phyloP scores from a whole-genome alignment of 1,139 yeast species.

The Scheffersomyces lignicola region DNA sequence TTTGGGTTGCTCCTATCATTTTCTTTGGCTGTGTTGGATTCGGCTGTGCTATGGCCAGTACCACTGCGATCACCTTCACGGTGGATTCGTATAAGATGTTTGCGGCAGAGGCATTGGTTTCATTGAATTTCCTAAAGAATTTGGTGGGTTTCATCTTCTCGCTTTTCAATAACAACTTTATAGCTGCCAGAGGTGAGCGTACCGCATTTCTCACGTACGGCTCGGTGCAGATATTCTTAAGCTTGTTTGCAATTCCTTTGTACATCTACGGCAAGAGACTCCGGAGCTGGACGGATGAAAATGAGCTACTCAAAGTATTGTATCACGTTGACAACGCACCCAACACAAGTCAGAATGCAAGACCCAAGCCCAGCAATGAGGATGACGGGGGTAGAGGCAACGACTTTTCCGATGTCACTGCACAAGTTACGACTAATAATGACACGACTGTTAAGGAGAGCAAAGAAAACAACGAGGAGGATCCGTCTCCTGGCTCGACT shows the following conservation, averaged over 20 bases:
- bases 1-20: constrained; percentile 61
- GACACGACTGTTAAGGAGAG: neutral
- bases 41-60: constrained; percentile 61
- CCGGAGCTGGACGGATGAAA: constrained; percentile 53
- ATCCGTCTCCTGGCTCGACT: neutral
- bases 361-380: neutral
- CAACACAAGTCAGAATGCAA: neutral
- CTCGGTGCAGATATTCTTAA: constrained; percentile 47
- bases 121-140: constrained; percentile 56
- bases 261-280: constrained; percentile 56
- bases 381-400: no score
- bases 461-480: neutral
- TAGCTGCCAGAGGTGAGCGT: constrained; percentile 42
- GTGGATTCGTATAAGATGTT: constrained; percentile 60
- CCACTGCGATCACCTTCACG: constrained; percentile 60
- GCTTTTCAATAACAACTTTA: constrained; percentile 52
- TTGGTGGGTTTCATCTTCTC: constrained; percentile 58
- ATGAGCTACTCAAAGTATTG: constrained; percentile 33
- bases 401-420: neutral
- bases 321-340: constrained; percentile 28
- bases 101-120: constrained; percentile 61
- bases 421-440: constrained; percentile 1
- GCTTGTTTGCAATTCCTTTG: constrained; percentile 52
- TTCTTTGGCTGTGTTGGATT: constrained; percentile 58
- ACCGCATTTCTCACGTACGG: constrained; percentile 56